Conservation (phyloP, 2,329 filamentous ascomycete genomes). For the Aspergillus sp. region DNA sequence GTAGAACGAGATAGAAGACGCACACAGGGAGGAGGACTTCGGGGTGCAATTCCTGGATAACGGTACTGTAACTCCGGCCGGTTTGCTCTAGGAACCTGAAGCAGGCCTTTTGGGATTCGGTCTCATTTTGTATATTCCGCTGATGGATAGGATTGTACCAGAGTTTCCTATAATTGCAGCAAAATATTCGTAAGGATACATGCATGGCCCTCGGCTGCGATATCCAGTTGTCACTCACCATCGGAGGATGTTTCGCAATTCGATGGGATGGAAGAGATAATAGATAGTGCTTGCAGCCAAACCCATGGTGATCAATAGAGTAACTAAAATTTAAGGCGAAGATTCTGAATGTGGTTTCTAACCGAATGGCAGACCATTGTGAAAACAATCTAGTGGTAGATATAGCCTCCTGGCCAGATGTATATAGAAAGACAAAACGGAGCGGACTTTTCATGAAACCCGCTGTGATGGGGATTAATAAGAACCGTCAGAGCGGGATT, state of each 20-base stretch:
- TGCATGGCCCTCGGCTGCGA: not conserved
- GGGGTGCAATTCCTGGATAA: constrained; percentile 93
- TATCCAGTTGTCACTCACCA: not conserved
- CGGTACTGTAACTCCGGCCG: constrained; percentile 86
- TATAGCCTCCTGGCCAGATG: not conserved
- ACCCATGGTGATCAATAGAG: not conserved
- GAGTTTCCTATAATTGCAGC: constrained; percentile 68
- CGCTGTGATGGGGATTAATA: not conserved
- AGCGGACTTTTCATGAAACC: not conserved
- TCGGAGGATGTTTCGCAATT: constrained; percentile 1
- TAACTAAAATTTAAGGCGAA: not conserved
- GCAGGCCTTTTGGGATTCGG: constrained; percentile 72
- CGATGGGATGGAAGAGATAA: not conserved
- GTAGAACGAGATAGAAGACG: constrained; percentile 89
- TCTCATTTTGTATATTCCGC: constrained; percentile 74
- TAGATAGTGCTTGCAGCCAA: not conserved
- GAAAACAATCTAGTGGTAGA: too few relatives aligned
- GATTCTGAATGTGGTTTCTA: too few relatives aligned
- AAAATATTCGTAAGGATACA: not conserved
- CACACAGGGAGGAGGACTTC: constrained; percentile 86
- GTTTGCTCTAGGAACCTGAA: constrained; percentile 84
- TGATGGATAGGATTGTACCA: constrained; percentile 94
- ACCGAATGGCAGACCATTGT: too few relatives aligned
- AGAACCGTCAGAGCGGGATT: not conserved
- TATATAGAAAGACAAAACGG: not conserved